A percentile compares a stretch with the other conserved stretches of the same genome.
These are phyloP conservation scores for Xylariaceae sp. DNA, from an alignment of 2,329 filamentous ascomycete species.

Conservation along the genomic window DNA sequence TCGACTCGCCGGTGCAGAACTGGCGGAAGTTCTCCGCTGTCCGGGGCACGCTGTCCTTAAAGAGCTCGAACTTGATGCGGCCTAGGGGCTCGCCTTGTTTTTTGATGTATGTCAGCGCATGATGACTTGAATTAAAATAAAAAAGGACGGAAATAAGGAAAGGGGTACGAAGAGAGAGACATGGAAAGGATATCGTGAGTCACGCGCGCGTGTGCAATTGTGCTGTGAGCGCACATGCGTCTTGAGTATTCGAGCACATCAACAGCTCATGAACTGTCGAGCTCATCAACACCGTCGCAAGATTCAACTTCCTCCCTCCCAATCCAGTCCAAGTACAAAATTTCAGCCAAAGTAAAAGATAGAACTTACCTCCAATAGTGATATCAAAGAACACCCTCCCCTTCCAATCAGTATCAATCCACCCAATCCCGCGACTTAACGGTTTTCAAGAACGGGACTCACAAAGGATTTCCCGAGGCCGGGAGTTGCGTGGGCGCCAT, in stretches of 20 bases:
- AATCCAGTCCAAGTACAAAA: no score
- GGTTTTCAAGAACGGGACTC: slow-evolving; percentile 25
- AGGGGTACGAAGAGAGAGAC: background rate
- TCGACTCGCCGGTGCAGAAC: slow-evolving; percentile 92
- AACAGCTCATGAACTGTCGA: no score
- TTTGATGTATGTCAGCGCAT: slow-evolving; percentile 8
- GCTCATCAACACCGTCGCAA: background rate
- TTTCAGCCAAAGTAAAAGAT: no score
- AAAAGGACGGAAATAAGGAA: background rate
- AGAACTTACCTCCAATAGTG: slow-evolving; percentile 63
- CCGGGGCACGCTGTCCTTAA: slow-evolving; percentile 74
- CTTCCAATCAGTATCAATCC: background rate
- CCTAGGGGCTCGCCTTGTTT: slow-evolving; percentile 75
- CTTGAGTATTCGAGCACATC: no score
- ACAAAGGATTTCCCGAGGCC: slow-evolving; percentile 41
- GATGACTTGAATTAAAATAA: background rate
- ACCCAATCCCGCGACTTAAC: background rate
- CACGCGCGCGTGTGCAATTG: no score
- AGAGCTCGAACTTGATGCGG: slow-evolving; percentile 85
- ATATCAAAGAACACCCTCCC: slow-evolving; percentile 68
- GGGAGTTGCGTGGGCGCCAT: slow-evolving; percentile 38
- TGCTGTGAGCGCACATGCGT: no score
- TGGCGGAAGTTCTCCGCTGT: slow-evolving; percentile 97
- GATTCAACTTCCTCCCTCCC: background rate
- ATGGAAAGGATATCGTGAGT: no score